Base-by-base conservation (phyloP, 306 rosid genomes). In the Cicer arietinum region DNA sequence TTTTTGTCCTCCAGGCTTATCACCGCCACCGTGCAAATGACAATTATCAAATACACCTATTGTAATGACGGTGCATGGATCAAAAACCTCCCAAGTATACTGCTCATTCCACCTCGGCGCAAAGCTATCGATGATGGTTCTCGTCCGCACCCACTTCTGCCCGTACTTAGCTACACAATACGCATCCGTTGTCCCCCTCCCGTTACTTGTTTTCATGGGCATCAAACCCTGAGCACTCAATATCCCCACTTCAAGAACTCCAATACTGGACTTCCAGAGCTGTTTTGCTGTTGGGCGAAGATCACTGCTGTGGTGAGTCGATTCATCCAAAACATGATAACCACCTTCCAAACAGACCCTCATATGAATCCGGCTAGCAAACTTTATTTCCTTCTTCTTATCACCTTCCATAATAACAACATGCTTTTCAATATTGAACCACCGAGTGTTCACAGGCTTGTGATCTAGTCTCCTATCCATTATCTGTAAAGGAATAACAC, bases 231-330 rank as follows among this genome's bases (percentile, higher is more conserved):
- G 97, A 53, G 98, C 98, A 81, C 70, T 91, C 81, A 94, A 78
- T 79, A 94, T 86, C 59, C 98, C 98, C 71, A 94, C 67, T 78
- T 94, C 98, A 50, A 94, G 90, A 58, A 94, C 91, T 59, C 98
- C 98, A 71, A 94, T 94, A 72, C 88, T 84, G 41, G 88, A 75
- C 86, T 91, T 94, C 98, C 98, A 94, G 41, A 91, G 86, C 67
- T 84, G 89, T 69, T 88, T 94, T 0, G 96, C 96, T 0, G 98
- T 94, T 1, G 98, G 97, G 35, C 98, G 94, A 77, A 94, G 97
- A 88, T 94, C 98, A 72, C 98, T 94, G 78, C 98, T 94, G 73
- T 94, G 90, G 84, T 94, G 97, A 25, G 97, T 94, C 16, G 98
- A 94, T 84, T 94, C 98, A 37, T 94, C 98, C 75, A 91, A 82